These are phyloP conservation scores for Ilyonectria sp. DNA, from an alignment of 2,329 filamentous ascomycete genomes.

Conservation along the genomic window DNA sequence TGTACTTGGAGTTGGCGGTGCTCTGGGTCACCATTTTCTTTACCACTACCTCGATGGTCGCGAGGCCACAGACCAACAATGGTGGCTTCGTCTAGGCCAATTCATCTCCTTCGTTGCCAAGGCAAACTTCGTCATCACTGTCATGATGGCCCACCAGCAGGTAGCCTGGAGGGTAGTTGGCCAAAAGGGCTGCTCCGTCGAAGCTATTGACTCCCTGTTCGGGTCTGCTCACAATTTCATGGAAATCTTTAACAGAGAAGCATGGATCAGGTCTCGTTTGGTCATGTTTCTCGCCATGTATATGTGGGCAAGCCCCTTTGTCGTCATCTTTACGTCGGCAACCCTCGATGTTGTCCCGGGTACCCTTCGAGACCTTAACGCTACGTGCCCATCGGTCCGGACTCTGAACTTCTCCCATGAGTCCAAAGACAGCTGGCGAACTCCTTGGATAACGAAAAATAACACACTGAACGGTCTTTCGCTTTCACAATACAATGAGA, in stretches of 20 bases:
- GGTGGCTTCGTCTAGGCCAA: slow-evolving; percentile 33
- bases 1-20: slow-evolving; percentile 19
- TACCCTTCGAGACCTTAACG: slow-evolving; percentile 4
- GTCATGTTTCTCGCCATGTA: slow-evolving; percentile 44
- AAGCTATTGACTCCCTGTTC: slow-evolving; percentile 39
- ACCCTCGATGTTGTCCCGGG: slow-evolving; percentile 34
- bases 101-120: slow-evolving; percentile 33
- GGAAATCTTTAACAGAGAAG: slow-evolving; percentile 40
- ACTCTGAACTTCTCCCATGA: slow-evolving; percentile 43
- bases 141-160: slow-evolving; percentile 32
- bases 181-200: slow-evolving; percentile 24
- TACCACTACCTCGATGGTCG: slow-evolving; percentile 21
- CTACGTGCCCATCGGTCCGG: slow-evolving; percentile 34
- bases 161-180: slow-evolving; percentile 30
- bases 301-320: slow-evolving; percentile 40
- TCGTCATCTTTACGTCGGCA: slow-evolving; percentile 42
- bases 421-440: slow-evolving; percentile 13
- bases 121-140: slow-evolving; percentile 25
- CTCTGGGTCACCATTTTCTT: slow-evolving; percentile 22
- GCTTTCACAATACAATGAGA: background rate
- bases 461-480: background rate
- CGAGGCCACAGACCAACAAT: slow-evolving; percentile 21
- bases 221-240: slow-evolving; percentile 33
- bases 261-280: slow-evolving; percentile 42
- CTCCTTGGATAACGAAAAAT: background rate